phyloP scores from a whole-genome alignment of 1,139 yeast species.

The Blastobotrys apis region DNA sequence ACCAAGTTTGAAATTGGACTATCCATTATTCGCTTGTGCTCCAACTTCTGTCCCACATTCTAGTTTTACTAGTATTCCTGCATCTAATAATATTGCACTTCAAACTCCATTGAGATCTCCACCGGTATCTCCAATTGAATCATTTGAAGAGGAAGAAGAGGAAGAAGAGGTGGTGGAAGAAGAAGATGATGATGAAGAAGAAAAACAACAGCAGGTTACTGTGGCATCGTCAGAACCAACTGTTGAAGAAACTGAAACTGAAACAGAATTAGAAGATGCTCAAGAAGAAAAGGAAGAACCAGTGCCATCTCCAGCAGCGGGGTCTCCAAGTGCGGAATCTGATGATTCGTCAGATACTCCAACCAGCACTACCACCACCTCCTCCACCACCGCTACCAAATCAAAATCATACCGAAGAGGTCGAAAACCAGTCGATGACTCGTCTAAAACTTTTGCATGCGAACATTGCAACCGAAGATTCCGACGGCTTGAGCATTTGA shows the following conservation, averaged over 20 bases:
- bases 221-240: not conserved
- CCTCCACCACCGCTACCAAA: not conserved
- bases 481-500: conserved; percentile 74
- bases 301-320: not conserved
- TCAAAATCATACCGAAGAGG: conserved; percentile 27
- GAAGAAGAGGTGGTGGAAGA: not conserved
- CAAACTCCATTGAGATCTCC: conserved; percentile 8
- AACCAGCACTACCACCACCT: not conserved
- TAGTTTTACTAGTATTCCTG: not conserved
- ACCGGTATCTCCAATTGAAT: conserved; percentile 9
- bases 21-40: too few relatives aligned
- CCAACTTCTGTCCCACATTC: not conserved
- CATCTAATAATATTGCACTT: too few relatives aligned
- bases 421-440: conserved; percentile 32
- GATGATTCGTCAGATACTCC: not conserved
- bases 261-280: not conserved
- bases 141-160: not conserved
- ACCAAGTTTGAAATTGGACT: conserved; percentile 8
- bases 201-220: not conserved
- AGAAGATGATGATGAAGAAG: not conserved
- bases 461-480: conserved; percentile 41
- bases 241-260: not conserved
- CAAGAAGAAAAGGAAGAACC: not conserved
- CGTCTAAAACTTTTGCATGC: conserved; percentile 32
- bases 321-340: not conserved